phyloP scores from a whole-genome alignment of 2,329 filamentous ascomycete genomes.

The Fusarium sp. region DNA sequence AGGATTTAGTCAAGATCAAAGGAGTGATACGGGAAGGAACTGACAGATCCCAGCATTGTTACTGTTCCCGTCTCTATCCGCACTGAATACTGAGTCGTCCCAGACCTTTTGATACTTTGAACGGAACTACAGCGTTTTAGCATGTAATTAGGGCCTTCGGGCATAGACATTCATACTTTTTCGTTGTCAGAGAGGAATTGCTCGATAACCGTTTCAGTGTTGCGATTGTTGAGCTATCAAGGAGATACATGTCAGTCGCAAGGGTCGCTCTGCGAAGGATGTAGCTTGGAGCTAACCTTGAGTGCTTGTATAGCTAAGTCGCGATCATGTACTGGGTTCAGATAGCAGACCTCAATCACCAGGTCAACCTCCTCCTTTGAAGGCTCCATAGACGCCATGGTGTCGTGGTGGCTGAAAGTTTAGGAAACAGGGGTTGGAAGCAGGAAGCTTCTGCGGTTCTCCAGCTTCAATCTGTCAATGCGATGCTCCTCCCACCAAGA shows the following conservation, averaged over 20 bases:
- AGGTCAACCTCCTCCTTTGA: constrained; percentile 54
- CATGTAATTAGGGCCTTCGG: neutral
- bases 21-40: constrained; percentile 28
- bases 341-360: constrained; percentile 58
- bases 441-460: neutral
- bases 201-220: constrained; percentile 62
- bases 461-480: constrained; percentile 27
- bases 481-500: constrained; percentile 12
- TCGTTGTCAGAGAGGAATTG: constrained; percentile 64
- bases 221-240: constrained; percentile 57
- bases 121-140: constrained; percentile 55
- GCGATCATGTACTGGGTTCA: constrained; percentile 54
- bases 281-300: constrained; percentile 50
- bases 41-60: constrained; percentile 61
- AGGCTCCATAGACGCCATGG: constrained; percentile 53
- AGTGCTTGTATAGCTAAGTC: constrained; percentile 57
- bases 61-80: constrained; percentile 63
- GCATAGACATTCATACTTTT: constrained; percentile 43
- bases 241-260: constrained; percentile 21
- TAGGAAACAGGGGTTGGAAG: neutral
- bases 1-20: constrained; percentile 41
- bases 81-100: constrained; percentile 66
- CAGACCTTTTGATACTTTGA: constrained; percentile 62
- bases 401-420: constrained; percentile 9
- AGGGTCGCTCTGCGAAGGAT: neutral